phyloP scores from a whole-genome alignment of 208 protist species.

The Blastocrithidia nonstop region DNA sequence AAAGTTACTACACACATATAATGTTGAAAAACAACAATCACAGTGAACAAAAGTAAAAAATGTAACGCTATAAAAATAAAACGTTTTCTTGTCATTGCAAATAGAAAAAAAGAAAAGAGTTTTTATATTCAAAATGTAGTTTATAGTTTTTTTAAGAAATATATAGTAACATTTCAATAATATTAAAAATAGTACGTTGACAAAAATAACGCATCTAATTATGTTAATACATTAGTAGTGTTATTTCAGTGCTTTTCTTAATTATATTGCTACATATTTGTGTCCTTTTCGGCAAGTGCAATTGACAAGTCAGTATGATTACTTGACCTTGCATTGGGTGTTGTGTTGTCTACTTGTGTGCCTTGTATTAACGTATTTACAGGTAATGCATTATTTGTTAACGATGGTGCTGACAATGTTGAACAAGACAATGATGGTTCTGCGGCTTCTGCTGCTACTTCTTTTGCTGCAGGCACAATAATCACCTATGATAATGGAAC shows the following conservation, averaged over 20 bases:
- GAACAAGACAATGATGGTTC: no score
- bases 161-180: not conserved
- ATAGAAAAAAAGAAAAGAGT: not conserved
- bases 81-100: not conserved
- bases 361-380: no score
- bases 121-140: slow-evolving; percentile 1
- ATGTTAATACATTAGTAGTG: not conserved
- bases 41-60: slow-evolving; percentile 2
- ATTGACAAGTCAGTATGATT: slow-evolving; percentile 8
- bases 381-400: no score
- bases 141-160: not conserved
- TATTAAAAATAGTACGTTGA: not conserved
- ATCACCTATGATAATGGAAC: no score
- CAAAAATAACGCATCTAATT: not conserved
- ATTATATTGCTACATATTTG: not conserved
- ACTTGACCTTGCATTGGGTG: no score
- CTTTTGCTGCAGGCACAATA: no score
- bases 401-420: no score
- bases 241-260: not conserved
- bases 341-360: no score
- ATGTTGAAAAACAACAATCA: not conserved
- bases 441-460: no score
- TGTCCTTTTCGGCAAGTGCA: not conserved
- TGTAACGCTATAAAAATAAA: slow-evolving; percentile 3
- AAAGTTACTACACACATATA: slow-evolving; percentile 4